These are phyloP conservation scores for Brassica carinata DNA, from an alignment of 345 rosid species.

Conservation along the genomic window DNA sequence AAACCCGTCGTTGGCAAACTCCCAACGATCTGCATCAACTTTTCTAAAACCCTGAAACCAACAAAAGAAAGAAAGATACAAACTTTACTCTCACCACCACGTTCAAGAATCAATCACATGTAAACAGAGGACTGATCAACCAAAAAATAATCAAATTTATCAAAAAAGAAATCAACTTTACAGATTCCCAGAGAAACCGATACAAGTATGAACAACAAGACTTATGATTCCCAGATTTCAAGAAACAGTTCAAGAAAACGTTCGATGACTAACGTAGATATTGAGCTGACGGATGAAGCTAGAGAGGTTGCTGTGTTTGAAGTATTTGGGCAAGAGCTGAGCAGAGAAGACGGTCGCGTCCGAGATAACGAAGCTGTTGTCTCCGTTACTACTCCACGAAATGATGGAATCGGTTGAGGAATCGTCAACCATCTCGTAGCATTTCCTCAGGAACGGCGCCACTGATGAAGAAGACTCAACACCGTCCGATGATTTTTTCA, in stretches of 20 bases:
- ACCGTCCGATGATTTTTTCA: conserved; percentile 58
- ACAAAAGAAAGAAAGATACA: conserved; percentile 3
- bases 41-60: conserved; percentile 82
- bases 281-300: conserved; percentile 91
- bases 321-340: conserved; percentile 70
- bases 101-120: too few species aligned
- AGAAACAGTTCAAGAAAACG: neutral
- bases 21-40: conserved; percentile 84
- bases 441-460: conserved; percentile 79
- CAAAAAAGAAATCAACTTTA: neutral
- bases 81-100: neutral
- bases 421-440: conserved; percentile 90
- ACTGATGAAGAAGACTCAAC: conserved; percentile 37
- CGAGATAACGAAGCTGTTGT: conserved; percentile 65
- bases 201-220: neutral
- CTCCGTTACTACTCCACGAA: conserved; percentile 60
- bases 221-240: neutral
- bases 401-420: conserved; percentile 60
- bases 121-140: too few species aligned
- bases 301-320: conserved; percentile 80
- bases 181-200: neutral
- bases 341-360: conserved; percentile 64
- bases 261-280: conserved; percentile 82
- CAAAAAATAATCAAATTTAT: neutral
- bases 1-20: conserved; percentile 86